Conservation (phyloP, 495 filamentous ascomycete genomes). For the Chaetomium tenue region DNA sequence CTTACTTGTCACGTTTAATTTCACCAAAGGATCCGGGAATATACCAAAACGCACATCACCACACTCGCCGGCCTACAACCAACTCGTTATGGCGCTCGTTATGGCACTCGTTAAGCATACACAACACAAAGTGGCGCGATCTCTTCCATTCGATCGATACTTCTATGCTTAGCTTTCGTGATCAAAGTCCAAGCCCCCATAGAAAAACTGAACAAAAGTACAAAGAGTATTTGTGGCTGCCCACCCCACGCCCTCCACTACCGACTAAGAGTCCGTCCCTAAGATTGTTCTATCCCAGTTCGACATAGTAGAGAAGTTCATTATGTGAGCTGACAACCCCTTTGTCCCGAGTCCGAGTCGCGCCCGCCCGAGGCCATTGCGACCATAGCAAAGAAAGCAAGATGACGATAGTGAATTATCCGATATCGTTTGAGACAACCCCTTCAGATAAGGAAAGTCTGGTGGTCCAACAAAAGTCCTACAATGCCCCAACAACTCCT, state of each 20-base stretch:
- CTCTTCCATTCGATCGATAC: conserved; percentile 31
- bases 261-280: conserved; percentile 30
- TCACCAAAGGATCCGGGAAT: neutral
- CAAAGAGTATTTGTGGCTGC: conserved; percentile 32
- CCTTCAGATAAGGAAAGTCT: conserved; percentile 27
- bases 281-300: conserved; percentile 28
- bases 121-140: conserved; percentile 8
- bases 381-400: conserved; percentile 27
- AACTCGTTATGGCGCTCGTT: neutral
- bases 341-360: conserved; percentile 13
- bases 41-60: neutral
- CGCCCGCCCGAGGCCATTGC: conserved; percentile 14
- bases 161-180: conserved; percentile 23
- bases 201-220: conserved; percentile 32
- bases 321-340: conserved; percentile 35
- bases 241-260: conserved; percentile 28
- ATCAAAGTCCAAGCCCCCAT: conserved; percentile 27
- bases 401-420: conserved; percentile 34
- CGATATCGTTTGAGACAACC: conserved; percentile 27
- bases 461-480: conserved; percentile 20
- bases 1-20: neutral
- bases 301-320: conserved; percentile 30
- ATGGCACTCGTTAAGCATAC: neutral
- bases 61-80: neutral
- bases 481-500: conserved; percentile 11